Evolutionary conservation across 805 yeast species (phyloP), one percentile per base, ranked within the genome.

Genomic region (Starmerella khaoyaiensis): DNA sequence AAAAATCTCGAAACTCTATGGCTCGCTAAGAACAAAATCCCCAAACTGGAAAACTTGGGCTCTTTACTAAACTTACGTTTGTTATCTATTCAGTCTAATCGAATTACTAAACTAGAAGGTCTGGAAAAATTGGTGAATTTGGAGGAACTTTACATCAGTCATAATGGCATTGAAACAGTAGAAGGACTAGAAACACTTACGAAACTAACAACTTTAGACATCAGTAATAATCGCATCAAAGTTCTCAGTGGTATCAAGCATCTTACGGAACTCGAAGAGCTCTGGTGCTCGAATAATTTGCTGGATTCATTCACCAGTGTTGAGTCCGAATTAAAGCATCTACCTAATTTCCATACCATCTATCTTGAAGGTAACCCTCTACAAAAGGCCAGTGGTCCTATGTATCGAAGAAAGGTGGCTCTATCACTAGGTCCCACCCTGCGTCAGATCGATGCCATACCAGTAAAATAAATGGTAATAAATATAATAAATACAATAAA

Each of bases 351-450:
- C 36, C 93, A 83, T 35, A 83, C 94, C 0, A 94, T 90, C 4
- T 90, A 90, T 55, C 74, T 90, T 46, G 98, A 90, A 59, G 87
- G 90, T 7, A 87, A 87, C 54, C 97, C 97, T 3, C 56, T 90
- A 15, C 95, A 90, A 51, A 48, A 60, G 21, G 55, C 69, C 16
- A 78, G 79, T 48, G 73, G 74, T n/a, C 75, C 90, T 1, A 74
- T 84, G 35, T 90, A 90, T 56, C 68, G 96, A 52, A 72, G 90
- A 52, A 90, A 90, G 56, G 55, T 90, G 32, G 72, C 71, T 47
- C 64, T 90, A 50, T 69, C 76, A 41, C 64, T 87, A 42, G 81
- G 80, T 2, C 74, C 78, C 0, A 68, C 76, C 8, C 60, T 90
- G 31, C 60, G 69, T 30, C 93, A 90, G 61, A 82, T 90, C 38